Evolutionary conservation across 1,284 basidiomycete genomes (phyloP).

Genomic region (Ceratobasidium papillatum): DNA sequence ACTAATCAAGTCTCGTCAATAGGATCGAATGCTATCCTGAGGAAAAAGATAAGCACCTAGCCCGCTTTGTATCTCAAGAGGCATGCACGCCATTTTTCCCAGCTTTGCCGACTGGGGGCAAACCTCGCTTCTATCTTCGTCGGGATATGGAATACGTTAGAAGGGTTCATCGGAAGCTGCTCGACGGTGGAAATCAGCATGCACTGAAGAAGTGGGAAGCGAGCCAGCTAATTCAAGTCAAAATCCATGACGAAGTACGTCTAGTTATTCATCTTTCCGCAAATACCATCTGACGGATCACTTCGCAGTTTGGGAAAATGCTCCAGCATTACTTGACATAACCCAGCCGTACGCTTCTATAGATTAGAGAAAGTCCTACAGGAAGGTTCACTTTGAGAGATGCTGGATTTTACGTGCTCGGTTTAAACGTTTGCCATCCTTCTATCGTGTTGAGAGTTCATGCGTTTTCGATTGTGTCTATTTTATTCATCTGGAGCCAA

Average conservation of each 20-base stretch:
- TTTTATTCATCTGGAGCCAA: too few relatives aligned
- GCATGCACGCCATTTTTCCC: not conserved
- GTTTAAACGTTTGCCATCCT: too few relatives aligned
- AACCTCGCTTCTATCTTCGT: conserved; percentile 1
- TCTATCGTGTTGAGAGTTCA: too few relatives aligned
- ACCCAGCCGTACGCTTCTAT: not conserved
- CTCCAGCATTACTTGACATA: not conserved
- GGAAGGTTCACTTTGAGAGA: too few relatives aligned
- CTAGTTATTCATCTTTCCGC: not conserved
- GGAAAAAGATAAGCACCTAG: not conserved
- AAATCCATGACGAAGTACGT: not conserved
- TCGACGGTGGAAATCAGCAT: not conserved
- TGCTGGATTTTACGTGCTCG: too few relatives aligned
- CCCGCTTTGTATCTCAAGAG: not conserved
- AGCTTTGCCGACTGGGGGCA: not conserved
- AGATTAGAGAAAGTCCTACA: not conserved
- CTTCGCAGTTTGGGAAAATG: not conserved
- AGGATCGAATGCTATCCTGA: not conserved
- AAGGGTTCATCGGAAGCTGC: not conserved
- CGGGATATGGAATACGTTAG: not conserved
- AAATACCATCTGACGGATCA: not conserved
- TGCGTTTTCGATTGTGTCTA: too few relatives aligned
- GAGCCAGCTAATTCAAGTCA: not conserved
- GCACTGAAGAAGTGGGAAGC: not conserved
- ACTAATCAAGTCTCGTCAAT: too few relatives aligned